Percentiles rank a stretch among this genome's conserved stretches.
Conservation (phyloP, 2,329 filamentous ascomycete genomes). For the Metarhizium guizhouense region DNA sequence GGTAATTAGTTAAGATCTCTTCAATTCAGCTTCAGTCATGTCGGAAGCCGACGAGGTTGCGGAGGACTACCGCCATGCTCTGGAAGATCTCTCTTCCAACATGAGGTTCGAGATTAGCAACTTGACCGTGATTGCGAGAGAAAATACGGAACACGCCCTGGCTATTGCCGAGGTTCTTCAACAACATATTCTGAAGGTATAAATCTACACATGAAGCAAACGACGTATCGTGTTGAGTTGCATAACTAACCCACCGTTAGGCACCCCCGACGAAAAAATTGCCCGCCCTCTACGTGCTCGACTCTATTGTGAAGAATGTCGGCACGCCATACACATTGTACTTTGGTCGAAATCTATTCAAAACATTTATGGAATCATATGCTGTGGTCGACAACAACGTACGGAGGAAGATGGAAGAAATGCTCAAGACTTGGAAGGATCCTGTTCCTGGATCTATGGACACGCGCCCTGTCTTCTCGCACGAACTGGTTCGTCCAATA, state of each 20-base stretch:
- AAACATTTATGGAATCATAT: conserved; percentile 95
- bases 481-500: conserved; percentile 80
- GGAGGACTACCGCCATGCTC: conserved; percentile 85
- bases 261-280: conserved; percentile 82
- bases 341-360: conserved; percentile 82
- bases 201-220: neutral
- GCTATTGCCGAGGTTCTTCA: conserved; percentile 86
- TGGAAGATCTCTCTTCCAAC: conserved; percentile 86
- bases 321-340: conserved; percentile 96
- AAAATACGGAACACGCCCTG: conserved; percentile 92
- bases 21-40: conserved; percentile 27
- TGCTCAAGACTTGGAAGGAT: conserved; percentile 97
- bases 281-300: conserved; percentile 92
- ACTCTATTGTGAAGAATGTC: conserved; percentile 98
- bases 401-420: conserved; percentile 87
- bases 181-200: conserved; percentile 89
- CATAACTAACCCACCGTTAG: conserved; percentile 44
- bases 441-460: conserved; percentile 91
- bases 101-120: conserved; percentile 95
- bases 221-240: neutral
- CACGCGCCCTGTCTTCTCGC: conserved; percentile 81
- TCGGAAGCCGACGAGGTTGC: conserved; percentile 72
- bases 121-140: conserved; percentile 91
- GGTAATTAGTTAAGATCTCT: conserved; percentile 4
- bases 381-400: conserved; percentile 76